Evolutionary conservation across 345 rosid genomes (phyloP).

Genomic region (Rhodamnia rubescens): DNA sequence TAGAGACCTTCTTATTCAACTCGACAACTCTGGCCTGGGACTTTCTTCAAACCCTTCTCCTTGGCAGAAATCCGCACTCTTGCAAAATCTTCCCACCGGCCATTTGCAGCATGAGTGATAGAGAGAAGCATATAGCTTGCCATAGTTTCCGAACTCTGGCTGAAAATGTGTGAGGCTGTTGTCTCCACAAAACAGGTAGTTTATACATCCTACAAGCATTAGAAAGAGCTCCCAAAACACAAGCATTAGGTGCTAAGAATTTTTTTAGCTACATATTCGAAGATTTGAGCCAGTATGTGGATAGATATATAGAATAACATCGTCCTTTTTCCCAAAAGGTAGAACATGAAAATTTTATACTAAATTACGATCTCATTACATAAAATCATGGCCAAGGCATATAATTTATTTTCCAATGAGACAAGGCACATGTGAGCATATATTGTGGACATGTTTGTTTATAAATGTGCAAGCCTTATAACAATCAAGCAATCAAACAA

Average conservation of each 20-base stretch:
- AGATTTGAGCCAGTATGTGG: no score
- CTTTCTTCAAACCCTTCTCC: constrained; percentile 55
- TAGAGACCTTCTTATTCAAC: constrained; percentile 29
- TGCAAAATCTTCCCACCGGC: constrained; percentile 59
- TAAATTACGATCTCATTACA: no score
- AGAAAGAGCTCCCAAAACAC: constrained; percentile 61
- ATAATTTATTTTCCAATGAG: no score
- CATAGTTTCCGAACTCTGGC: constrained; percentile 9
- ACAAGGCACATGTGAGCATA: no score
- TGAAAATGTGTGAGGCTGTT: constrained; percentile 8
- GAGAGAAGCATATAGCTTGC: constrained; percentile 4
- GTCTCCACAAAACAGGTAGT: constrained; percentile 28
- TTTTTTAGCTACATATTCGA: no score
- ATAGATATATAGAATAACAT: no score
- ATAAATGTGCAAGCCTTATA: no score
- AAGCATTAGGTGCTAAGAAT: constrained; percentile 51
- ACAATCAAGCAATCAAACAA: no score
- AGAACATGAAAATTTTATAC: no score
- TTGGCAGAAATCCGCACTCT: constrained; percentile 39
- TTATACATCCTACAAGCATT: constrained; percentile 67
- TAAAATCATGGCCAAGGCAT: no score
- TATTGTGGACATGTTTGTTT: no score
- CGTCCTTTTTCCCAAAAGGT: no score
- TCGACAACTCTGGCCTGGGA: constrained; percentile 55
- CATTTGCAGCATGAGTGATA: constrained; percentile 40